These are phyloP conservation scores for Botrytis cinerea DNA, from an alignment of 2,329 filamentous ascomycete species.

Conservation along the genomic window DNA sequence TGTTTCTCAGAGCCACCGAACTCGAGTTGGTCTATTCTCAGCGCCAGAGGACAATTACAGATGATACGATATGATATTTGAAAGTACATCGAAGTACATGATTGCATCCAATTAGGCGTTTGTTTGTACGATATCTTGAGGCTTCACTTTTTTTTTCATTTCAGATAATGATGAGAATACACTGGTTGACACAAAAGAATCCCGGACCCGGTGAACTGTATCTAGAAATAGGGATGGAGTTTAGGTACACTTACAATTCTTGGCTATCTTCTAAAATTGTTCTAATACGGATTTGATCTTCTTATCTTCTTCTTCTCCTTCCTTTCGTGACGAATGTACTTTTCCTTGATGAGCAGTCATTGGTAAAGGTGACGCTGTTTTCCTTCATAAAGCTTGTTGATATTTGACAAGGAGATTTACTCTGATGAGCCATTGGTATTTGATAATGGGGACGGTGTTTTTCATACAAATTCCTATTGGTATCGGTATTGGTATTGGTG, in stretches of 20 bases:
- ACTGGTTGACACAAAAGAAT: conserved; percentile 32
- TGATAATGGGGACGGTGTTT: not conserved
- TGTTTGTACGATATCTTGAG: conserved; percentile 41
- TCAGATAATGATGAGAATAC: conserved; percentile 35
- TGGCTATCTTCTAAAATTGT: conserved; percentile 32
- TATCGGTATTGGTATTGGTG: not conserved
- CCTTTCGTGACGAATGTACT: not conserved
- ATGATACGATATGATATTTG: conserved; percentile 22
- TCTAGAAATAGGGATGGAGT: conserved; percentile 36
- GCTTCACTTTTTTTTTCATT: conserved; percentile 29
- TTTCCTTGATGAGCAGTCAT: not conserved
- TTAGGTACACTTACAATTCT: conserved; percentile 32
- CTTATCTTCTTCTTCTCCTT: not conserved
- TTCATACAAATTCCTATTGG: not conserved
- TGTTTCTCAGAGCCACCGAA: conserved; percentile 67
- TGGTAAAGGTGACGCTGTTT: not conserved
- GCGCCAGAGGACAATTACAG: conserved; percentile 59
- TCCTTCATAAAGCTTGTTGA: not conserved
- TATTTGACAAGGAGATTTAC: not conserved
- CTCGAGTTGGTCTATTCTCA: conserved; percentile 74
- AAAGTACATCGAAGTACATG: conserved; percentile 17
- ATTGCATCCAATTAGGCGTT: conserved; percentile 35
- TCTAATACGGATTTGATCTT: conserved; percentile 19
- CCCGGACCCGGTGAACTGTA: conserved; percentile 34
- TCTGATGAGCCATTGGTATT: not conserved